phyloP scores from a whole-genome alignment of 108 stramenopile genomes.

The Cyclotella sp. region DNA sequence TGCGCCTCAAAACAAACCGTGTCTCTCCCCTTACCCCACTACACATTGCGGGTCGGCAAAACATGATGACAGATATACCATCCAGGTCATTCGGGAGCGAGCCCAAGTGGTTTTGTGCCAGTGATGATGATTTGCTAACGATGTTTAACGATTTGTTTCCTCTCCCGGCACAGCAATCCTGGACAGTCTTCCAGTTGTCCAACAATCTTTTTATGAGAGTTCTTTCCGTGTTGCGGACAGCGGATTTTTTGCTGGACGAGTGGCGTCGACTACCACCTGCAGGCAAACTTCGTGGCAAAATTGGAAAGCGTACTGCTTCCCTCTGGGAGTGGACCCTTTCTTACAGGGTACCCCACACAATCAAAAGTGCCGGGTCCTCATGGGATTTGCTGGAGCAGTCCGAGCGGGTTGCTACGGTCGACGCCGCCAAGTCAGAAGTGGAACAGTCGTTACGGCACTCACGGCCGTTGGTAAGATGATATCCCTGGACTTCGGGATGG shows the following conservation, averaged over 20 bases:
- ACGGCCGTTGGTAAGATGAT: too few species aligned
- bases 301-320: too few species aligned
- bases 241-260: slow-evolving; percentile 21
- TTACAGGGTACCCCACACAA: too few species aligned
- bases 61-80: slow-evolving; percentile 39
- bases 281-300: too few species aligned
- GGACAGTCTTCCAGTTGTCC: slow-evolving; percentile 25
- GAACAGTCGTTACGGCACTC: too few species aligned
- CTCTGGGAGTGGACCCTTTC: too few species aligned
- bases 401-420: too few species aligned
- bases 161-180: slow-evolving; percentile 24
- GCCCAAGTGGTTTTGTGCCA: slow-evolving; percentile 25
- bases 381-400: too few species aligned
- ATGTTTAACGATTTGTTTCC: slow-evolving; percentile 29
- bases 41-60: slow-evolving; percentile 28
- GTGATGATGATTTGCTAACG: too few species aligned
- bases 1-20: neutral
- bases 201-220: slow-evolving; percentile 10
- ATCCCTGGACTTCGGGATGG: too few species aligned
- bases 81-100: slow-evolving; percentile 36
- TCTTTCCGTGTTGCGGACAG: too few species aligned
- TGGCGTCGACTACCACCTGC: slow-evolving; percentile 28
- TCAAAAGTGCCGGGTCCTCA: neutral
- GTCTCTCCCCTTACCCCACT: slow-evolving; percentile 25
- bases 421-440: too few species aligned